These are phyloP conservation scores for Mucor ambiguus DNA, from an alignment of 371 early-diverging fungal species.

Conservation along the genomic window DNA sequence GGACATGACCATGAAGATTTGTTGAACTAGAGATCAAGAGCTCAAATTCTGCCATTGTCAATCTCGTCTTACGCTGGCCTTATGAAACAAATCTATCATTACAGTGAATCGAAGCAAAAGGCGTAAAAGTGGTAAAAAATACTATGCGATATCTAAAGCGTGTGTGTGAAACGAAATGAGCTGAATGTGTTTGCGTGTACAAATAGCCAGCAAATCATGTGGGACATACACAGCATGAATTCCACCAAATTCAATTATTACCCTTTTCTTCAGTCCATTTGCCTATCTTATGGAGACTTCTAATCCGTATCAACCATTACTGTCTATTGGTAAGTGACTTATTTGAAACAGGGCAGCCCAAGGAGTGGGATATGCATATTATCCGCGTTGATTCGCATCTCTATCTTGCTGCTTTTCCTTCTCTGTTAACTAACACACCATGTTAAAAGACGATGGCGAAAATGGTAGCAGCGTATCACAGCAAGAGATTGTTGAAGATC, in stretches of 20 bases:
- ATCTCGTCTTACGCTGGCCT: neutral
- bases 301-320: slow-evolving; percentile 10
- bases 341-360: neutral
- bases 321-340: neutral
- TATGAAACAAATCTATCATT: neutral
- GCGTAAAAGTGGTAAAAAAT: neutral
- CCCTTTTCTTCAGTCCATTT: neutral
- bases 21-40: neutral
- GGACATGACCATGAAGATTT: neutral
- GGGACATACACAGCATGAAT: slow-evolving; percentile 1
- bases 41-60: neutral
- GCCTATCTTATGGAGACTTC: neutral
- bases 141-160: neutral
- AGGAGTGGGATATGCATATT: neutral
- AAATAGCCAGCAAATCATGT: neutral
- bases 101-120: neutral
- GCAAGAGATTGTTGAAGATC: neutral
- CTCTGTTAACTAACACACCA: neutral
- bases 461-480: neutral
- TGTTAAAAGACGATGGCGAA: neutral
- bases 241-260: neutral
- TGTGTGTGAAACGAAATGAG: neutral
- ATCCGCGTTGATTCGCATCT: neutral
- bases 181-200: neutral
- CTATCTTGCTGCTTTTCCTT: neutral